Evolutionary conservation across 176 grass and related monocot genomes (phyloP), one percentile per base, ranked within the genome.

Genomic region (Carex scoparia): DNA sequence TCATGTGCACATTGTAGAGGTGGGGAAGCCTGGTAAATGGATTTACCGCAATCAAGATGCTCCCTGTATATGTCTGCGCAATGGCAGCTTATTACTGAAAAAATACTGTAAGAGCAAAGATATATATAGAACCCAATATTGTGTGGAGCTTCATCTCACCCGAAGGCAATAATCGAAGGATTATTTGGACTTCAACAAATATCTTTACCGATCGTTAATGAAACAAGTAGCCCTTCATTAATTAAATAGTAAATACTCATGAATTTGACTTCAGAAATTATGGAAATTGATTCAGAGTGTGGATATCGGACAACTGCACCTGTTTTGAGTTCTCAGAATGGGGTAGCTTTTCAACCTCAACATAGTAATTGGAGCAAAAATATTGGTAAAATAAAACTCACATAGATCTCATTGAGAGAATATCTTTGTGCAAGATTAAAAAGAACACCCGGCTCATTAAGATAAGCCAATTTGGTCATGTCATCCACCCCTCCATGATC

Each of bases 371-470:
- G 37, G 33, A 63, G 33, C 31, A 33, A 63, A 61, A 61, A 40
- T 12, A 80, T 80, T 79, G 76, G 10, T 59, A 87, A 66, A 38
- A 27, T 19, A 13, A 23, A n/a, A 90, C 90, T 92, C 80, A 95
- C 94, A 35, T 95, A 95, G 68, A 95, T 93, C 69, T 95, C 90
- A 79, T 95, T 95, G 35, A 95, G 91, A 1, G 86, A 64, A 81
- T 95, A 91, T 33, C 94, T 81, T 69, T 70, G 74, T 0, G 89
- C 85, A 1, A 95, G 83, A 49, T 95, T 95, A 78, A 84, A 90
- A 73, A 95, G 87, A 74, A 95, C 94, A 65, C 91, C 94, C 14
- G 94, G 91, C 86, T 92, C 94, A 19, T 95, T 89, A n/a, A 95
- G 87, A 81, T 89, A 93, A 28, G 83, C 81, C 65, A 95, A 83